Evolutionary conservation across 495 filamentous ascomycete species (phyloP).

Genomic region (Eremomyces bilateralis): DNA sequence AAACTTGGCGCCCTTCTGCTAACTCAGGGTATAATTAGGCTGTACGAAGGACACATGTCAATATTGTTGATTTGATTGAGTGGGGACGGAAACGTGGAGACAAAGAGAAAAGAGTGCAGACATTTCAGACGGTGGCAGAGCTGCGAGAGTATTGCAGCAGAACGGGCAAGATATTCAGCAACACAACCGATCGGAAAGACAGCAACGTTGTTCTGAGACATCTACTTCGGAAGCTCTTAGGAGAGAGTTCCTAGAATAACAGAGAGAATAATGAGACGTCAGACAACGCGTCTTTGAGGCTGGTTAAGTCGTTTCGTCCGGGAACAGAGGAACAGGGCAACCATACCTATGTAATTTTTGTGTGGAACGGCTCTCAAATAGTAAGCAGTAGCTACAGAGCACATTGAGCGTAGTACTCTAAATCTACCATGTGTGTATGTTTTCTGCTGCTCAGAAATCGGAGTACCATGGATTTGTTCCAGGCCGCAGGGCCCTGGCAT

Average conservation of each 20-base stretch:
- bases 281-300: too few species aligned
- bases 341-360: too few species aligned
- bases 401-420: too few species aligned
- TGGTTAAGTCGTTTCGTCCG: too few species aligned
- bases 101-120: background rate
- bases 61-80: slow-evolving; percentile 2
- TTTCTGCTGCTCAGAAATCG: too few species aligned
- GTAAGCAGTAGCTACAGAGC: too few species aligned
- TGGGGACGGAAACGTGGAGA: slow-evolving; percentile 1
- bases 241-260: slow-evolving; percentile 1
- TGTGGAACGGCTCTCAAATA: too few species aligned
- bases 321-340: too few species aligned
- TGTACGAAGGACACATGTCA: slow-evolving; percentile 2
- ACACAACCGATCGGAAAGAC: background rate
- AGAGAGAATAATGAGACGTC: too few species aligned
- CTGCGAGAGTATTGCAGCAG: background rate
- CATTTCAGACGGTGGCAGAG: background rate
- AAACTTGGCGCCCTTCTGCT: background rate
- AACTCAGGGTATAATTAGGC: background rate
- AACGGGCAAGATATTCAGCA: background rate
- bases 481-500: too few species aligned
- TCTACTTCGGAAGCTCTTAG: slow-evolving; percentile 1
- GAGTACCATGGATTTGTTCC: too few species aligned
- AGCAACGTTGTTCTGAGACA: slow-evolving; percentile 2
- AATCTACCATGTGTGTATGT: too few species aligned